Base-by-base conservation (phyloP, 345 rosid species). In the Salix brachista region DNA sequence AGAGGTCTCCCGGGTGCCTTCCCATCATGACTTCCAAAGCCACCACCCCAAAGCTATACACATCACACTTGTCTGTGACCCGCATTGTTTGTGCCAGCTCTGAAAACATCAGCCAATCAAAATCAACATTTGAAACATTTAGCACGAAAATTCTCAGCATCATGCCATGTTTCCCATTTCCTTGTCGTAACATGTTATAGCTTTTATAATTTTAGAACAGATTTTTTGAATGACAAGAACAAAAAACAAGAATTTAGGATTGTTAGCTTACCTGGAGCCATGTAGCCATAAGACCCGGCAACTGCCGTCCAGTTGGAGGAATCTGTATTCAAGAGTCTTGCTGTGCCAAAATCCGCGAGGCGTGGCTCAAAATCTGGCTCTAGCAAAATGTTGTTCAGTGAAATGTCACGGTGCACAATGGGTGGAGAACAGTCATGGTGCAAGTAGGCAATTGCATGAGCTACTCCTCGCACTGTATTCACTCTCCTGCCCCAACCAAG, bases 211-310 rank as follows among this genome's bases (percentile, higher is more conserved):
- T 1, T 50, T 9, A 50, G 56, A 50, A 6, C 19, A 50, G 8
- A 39, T n/a, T 11, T 11, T 6, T 21, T 3, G 14, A 30, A 60
- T 6, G 37, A 64, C 8, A 28, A 41, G 37, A 60, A 10, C 5
- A 18, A 21, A 26, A 56, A 17, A 16, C 37, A 39, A 73, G n/a
- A 4, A 60, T 9, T 36, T 6, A 13, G 39, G 36, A 75, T 48
- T 50, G 46, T 13, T 50, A n/a, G 30, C 30, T 79, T 84, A 91
- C 97, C 97, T 36, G 91, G 94, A 76, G 97, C 94, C 89, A 89
- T 91, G 83, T 91, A 90, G 76, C 94, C 94, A 77, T 83, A 91
- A 19, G 92, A 87, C 8, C 94, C 94, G 0, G 84, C 94, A 67
- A 83, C 88, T 0, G 80, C 10, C 30, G 97, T 88, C 94, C 97